Percentiles rank a stretch among this genome's conserved stretches.
Evolutionary conservation across 305 asterid species (phyloP).

Genomic region (Ruellia speciosa): DNA sequence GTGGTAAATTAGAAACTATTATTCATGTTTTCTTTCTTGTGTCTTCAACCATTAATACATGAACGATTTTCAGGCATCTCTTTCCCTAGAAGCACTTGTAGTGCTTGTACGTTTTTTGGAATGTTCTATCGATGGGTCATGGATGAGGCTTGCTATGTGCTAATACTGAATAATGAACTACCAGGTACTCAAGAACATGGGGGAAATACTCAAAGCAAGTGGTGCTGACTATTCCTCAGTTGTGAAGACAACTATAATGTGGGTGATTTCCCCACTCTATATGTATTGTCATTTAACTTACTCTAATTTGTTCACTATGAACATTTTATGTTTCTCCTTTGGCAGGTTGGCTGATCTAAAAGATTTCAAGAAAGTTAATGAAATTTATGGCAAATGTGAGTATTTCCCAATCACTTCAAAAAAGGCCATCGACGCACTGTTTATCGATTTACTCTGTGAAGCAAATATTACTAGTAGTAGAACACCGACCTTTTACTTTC

Average conservation of each 20-base stretch:
- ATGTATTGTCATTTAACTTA: neutral
- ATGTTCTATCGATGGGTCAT: neutral
- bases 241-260: slow-evolving; percentile 17
- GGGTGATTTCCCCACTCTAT: neutral
- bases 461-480: too few species aligned
- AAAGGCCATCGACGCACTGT: neutral
- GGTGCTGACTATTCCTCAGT: slow-evolving; percentile 15
- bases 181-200: slow-evolving; percentile 54
- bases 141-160: too few species aligned
- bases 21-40: too few species aligned
- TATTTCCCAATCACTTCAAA: neutral
- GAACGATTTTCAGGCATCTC: too few species aligned
- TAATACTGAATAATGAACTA: slow-evolving; percentile 11
- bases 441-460: too few species aligned
- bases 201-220: slow-evolving; percentile 38
- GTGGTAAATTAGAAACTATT: too few species aligned
- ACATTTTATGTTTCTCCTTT: neutral
- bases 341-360: slow-evolving; percentile 65
- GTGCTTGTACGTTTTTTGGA: neutral
- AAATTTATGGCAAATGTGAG: slow-evolving; percentile 68
- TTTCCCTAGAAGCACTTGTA: neutral
- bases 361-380: slow-evolving; percentile 81
- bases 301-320: neutral
- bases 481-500: neutral
- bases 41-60: too few species aligned